These are phyloP conservation scores for Saccharomycopsis malanga DNA, from an alignment of 805 yeast genomes.

Conservation along the genomic window DNA sequence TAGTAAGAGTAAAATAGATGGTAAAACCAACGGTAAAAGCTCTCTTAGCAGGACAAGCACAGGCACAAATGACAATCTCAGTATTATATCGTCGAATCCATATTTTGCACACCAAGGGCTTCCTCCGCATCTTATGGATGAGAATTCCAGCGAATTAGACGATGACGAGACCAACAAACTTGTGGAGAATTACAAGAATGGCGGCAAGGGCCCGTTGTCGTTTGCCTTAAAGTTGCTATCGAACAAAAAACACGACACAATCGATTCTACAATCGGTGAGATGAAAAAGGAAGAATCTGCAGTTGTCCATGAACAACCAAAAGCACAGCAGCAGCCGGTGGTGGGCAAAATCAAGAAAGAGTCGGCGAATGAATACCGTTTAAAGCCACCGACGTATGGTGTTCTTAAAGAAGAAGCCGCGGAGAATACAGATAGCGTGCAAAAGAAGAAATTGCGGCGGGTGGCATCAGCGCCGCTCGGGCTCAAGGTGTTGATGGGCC, in stretches of 20 bases:
- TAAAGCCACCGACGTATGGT: slow-evolving; percentile 20
- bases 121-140: slow-evolving; percentile 41
- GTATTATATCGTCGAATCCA: slow-evolving; percentile 33
- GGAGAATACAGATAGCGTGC: slow-evolving; percentile 4
- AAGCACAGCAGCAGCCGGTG: not conserved
- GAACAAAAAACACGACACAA: slow-evolving; percentile 20
- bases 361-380: not conserved
- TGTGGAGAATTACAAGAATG: slow-evolving; percentile 12
- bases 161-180: slow-evolving; percentile 22
- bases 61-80: slow-evolving; percentile 13
- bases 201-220: slow-evolving; percentile 27
- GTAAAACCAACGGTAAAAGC: not conserved
- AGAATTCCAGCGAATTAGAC: slow-evolving; percentile 18
- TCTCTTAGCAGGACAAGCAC: slow-evolving; percentile 4
- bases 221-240: slow-evolving; percentile 27
- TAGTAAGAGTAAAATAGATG: slow-evolving; percentile 5
- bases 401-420: slow-evolving; percentile 9
- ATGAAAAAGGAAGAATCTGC: not conserved
- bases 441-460: slow-evolving; percentile 41
- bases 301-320: not conserved
- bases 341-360: not conserved
- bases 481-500: slow-evolving; percentile 33
- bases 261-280: slow-evolving; percentile 23
- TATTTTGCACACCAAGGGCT: slow-evolving; percentile 54
- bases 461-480: slow-evolving; percentile 84